Base-by-base conservation (phyloP, 176 grass and related monocot genomes). In the Cocos nucifera region DNA sequence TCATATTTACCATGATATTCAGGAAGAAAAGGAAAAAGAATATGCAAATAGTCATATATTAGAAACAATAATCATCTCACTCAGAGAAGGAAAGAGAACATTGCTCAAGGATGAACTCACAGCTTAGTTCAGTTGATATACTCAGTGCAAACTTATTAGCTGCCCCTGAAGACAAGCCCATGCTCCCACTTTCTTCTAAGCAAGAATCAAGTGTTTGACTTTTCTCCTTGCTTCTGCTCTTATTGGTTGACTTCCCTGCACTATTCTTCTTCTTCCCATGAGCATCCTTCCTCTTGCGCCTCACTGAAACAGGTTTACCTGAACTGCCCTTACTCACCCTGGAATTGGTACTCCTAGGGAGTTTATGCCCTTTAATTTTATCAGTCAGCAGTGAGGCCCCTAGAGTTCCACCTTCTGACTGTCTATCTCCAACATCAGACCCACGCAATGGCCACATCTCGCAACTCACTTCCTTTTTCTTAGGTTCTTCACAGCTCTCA, bases 141-240 rank as follows among this genome's bases (percentile, higher is more conserved):
- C 61, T 56, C 39, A 62, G 25, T 24, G 44, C 9, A 27, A 15
- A 39, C 53, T 79, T 57, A 79, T 35, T 62, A 55, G 19, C 19
- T 26, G 23, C 24, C 24, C n/a, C 18, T 78, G 67, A 67, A 62
- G 68, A 69, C 32, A 58, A 82, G 70, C 23, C 58, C n/a, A 71
- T 32, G 2, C 23, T 56, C 22, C 65, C 58, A 75, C 2, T 22
- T 12, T n/a, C 17, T 56, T 75, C 77, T 73, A 60, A 19, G 62
- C 44, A 32, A 73, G 48, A 55, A 18, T 6, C 56, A 56, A 30
- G 63, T 64, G 49, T 25, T 56, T 56, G 54, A 65, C 63, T 68
- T 79, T 69, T 76, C 30, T 73, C 75, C 55, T 76, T 79, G 66
- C 29, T 15, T 73, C 75, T 69, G 72, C 27, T 51, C 32, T 72